Base-by-base conservation (phyloP, 2,329 filamentous ascomycete genomes). In the Aspergillus uvarum region DNA sequence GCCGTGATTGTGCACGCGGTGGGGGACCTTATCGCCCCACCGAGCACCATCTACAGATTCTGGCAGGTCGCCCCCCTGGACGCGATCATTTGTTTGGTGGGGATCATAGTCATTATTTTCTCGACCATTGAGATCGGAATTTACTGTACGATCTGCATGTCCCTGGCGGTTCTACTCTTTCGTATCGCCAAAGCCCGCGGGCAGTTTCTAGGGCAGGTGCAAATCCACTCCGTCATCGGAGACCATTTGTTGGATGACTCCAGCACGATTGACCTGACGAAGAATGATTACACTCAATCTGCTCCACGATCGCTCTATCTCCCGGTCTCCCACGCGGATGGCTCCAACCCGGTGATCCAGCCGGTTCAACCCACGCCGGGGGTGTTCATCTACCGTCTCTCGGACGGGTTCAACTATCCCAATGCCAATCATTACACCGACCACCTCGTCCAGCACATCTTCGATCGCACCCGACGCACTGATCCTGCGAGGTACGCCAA, bases 1-100 rank as follows among this genome's bases (percentile, higher is more conserved):
- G 95, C 87, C 24, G 91, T 98, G 71, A 97, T 98, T 66, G 96
- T 98, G 63, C 94, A 98, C 74, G 95, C 95, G 2, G 94, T 98
- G 2, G 90, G 91, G 59, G 94, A 98, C 73, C 80, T 99, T 57
- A 91, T 98, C 73, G 96, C 93, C 0, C 88, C 92, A 0, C 94
- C 94, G 4, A 92, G 96, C 73, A 93, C 90, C 0, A 84, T 98
- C 12, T 96, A 96, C 76, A 90, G 95, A 70, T 99, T 98, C 79
- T 99, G 94, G 94, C 86, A 87, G 47, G 91, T 96, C 5, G 95
- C 92, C 0, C 95, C 95, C 0, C 73, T 97, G 2, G 95, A 99
- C 73, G 90, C 96, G 0, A 68, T 95, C 52, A 92, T 98, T 72
- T 99, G 97, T 82, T 94, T 98, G 68, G 85, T 91, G 11, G 95